These are phyloP conservation scores for Chrysoporthe austroafricana DNA, from an alignment of 2,329 filamentous ascomycete genomes.

Conservation along the genomic window DNA sequence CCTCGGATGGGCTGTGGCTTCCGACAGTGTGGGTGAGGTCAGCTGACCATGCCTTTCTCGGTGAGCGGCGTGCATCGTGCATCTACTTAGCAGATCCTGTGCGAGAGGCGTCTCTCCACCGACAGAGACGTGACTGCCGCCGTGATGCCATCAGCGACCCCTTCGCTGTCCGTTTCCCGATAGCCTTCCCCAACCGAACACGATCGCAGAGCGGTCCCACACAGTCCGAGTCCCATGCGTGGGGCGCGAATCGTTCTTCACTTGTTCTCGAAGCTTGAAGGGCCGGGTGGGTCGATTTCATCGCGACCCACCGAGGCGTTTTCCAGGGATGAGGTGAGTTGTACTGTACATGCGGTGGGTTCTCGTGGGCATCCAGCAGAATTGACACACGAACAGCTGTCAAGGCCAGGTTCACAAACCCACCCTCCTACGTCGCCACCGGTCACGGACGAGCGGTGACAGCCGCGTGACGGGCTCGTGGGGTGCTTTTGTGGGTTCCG, in stretches of 20 bases:
- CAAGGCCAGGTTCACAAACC: constrained; percentile 21
- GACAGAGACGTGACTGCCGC: background rate
- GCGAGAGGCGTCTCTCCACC: constrained; percentile 11
- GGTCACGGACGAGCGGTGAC: constrained; percentile 25
- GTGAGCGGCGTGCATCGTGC: background rate
- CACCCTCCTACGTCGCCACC: constrained; percentile 9
- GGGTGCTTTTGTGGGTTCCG: constrained; percentile 13
- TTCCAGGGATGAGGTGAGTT: background rate
- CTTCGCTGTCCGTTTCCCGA: background rate
- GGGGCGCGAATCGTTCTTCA: constrained; percentile 25
- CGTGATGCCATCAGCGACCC: constrained; percentile 8
- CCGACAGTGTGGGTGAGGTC: constrained; percentile 9
- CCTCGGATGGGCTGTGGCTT: background rate
- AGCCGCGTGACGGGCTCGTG: constrained; percentile 23
- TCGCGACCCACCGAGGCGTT: background rate
- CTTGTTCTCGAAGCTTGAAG: constrained; percentile 29
- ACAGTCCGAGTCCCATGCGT: constrained; percentile 23
- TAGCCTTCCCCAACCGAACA: constrained; percentile 11
- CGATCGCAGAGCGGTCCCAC: constrained; percentile 24
- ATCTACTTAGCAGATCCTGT: background rate
- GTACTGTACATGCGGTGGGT: constrained; percentile 7
- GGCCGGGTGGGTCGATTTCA: constrained; percentile 12
- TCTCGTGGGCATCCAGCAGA: background rate
- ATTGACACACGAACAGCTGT: constrained; percentile 27
- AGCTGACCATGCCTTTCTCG: constrained; percentile 4